Evolutionary conservation across 2,329 filamentous ascomycete genomes (phyloP).

Genomic region (Zymoseptoria passerinii): DNA sequence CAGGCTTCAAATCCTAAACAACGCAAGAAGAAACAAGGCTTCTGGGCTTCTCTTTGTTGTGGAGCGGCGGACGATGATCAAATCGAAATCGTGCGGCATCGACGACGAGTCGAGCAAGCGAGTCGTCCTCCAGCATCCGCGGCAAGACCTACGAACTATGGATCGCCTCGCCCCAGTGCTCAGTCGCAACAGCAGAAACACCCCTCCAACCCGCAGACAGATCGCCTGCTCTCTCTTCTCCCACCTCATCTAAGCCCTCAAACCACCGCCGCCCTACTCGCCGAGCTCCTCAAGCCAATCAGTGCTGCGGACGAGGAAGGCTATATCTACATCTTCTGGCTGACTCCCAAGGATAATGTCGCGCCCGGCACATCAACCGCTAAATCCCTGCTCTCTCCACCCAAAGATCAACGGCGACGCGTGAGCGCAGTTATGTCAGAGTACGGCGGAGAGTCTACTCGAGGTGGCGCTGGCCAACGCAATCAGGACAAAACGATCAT

Average conservation of each 20-base stretch:
- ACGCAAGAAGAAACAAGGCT: slow-evolving; percentile 30
- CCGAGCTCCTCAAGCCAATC: slow-evolving; percentile 68
- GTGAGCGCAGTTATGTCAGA: slow-evolving; percentile 29
- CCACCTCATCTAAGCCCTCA: slow-evolving; percentile 58
- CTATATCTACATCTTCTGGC: slow-evolving; percentile 99
- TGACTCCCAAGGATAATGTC: slow-evolving; percentile 58
- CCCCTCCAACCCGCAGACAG: slow-evolving; percentile 22
- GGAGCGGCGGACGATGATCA: slow-evolving; percentile 33
- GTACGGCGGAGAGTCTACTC: not conserved
- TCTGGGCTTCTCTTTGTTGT: slow-evolving; percentile 40
- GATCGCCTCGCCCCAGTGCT: slow-evolving; percentile 3
- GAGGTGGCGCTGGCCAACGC: not conserved
- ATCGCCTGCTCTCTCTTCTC: slow-evolving; percentile 55
- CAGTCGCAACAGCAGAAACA: slow-evolving; percentile 6
- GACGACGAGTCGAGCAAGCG: slow-evolving; percentile 24
- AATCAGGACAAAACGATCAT: slow-evolving; percentile 51
- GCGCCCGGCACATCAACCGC: slow-evolving; percentile 40
- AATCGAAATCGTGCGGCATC: slow-evolving; percentile 37
- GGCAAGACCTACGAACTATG: slow-evolving; percentile 5
- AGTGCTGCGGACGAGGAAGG: slow-evolving; percentile 70
- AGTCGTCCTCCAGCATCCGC: slow-evolving; percentile 4
- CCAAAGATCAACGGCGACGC: slow-evolving; percentile 14
- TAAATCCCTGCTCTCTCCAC: slow-evolving; percentile 25
- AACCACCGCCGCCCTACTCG: slow-evolving; percentile 60
- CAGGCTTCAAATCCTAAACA: slow-evolving; percentile 5